Base-by-base conservation (phyloP, 1,284 basidiomycete species). In the Moniliophthora roreri region DNA sequence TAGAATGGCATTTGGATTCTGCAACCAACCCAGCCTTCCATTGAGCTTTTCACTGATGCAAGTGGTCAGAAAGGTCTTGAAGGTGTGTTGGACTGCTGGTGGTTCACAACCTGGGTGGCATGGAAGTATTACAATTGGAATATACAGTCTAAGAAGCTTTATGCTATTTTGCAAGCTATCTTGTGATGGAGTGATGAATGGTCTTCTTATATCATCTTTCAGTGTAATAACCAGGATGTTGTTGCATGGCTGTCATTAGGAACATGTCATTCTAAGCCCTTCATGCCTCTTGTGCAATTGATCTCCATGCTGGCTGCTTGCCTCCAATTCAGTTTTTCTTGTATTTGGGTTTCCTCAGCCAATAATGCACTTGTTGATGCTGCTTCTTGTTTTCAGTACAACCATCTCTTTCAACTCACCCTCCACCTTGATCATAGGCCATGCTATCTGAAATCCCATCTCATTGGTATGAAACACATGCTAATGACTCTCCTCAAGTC, bases 1-100 rank as follows among this genome's bases (percentile, higher is more conserved):
- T 72, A 68, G 68, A 72, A 71, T 52, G 67, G 69, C 0, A 56
- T 71, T 23, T 61, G 54, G 5, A 13, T 70, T 4, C 51, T 72
- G 5, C n/a, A 48, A 3, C 60, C 62, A 4, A 20, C 42, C 3
- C 52, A 53, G 24, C 49, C 56, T 7, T 23, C 48, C 35, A 26
- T 64, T 28, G 41, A 58, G 4, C 47, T 68, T 23, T 61, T 53
- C 48, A 69, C 66, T 8, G 68, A 69, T 52, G 65, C 66, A 0
- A 69, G 67, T 46, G 62, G 67, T 34, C 15, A 26, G 4, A 67
- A 67, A 38, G 67, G 65, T 10, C 34, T 67, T 4, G 65, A 65
- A 5, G 64, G 66, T 5, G 32, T 59, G 24, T 55, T 50, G 32
- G 57, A 50, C 1, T n/a, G 49, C 36, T 11, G 16, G 4, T 69